A percentile compares a stretch with the other conserved stretches of the same genome.
phyloP scores from a whole-genome alignment of 2,329 filamentous ascomycete genomes.

The Apiospora hydei region DNA sequence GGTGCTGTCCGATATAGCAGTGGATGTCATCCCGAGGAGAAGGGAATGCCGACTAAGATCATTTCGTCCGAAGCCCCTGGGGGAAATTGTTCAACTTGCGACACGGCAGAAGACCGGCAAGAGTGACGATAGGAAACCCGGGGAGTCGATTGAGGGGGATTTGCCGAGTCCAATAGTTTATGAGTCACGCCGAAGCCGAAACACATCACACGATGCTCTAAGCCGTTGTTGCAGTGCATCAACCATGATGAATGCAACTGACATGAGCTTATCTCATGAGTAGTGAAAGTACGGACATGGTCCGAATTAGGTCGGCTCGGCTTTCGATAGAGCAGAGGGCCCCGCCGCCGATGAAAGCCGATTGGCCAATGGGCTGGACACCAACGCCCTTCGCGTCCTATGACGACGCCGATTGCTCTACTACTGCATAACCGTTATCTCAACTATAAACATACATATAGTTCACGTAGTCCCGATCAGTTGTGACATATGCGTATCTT shows the following conservation, averaged over 20 bases:
- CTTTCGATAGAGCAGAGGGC: background rate
- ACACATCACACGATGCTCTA: background rate
- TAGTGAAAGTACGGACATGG: background rate
- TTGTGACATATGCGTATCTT: background rate
- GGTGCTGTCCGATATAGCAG: background rate
- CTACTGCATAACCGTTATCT: background rate
- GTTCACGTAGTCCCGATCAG: background rate
- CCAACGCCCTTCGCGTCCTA: background rate
- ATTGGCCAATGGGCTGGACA: background rate
- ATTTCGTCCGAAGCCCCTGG: background rate
- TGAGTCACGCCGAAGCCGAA: background rate
- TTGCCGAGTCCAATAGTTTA: background rate
- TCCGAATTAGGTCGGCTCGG: background rate
- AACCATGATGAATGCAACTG: background rate
- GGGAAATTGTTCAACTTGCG: background rate
- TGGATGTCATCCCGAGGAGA: too few species aligned
- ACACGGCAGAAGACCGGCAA: background rate
- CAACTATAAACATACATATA: background rate
- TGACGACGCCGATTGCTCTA: background rate
- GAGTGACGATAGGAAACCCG: background rate
- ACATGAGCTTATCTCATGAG: background rate
- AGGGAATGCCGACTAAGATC: background rate
- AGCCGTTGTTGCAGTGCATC: background rate
- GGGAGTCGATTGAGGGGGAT: background rate
- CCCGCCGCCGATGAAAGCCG: slow-evolving; percentile 23